Conservation (phyloP, 75 land plant species). For the Picea glauca region DNA sequence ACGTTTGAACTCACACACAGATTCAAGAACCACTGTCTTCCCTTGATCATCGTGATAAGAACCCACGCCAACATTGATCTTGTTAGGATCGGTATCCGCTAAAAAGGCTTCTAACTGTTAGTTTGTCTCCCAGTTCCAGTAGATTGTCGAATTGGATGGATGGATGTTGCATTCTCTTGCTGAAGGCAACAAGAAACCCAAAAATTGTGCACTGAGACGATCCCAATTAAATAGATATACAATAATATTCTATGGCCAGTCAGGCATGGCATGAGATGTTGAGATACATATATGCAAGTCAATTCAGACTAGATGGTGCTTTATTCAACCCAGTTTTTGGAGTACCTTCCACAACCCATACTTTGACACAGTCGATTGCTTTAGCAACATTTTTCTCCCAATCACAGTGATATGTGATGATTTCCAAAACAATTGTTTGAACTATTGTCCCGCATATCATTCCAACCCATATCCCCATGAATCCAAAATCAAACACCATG, state of each 20-base stretch:
- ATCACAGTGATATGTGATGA: slow-evolving; percentile 23
- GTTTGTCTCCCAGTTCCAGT: not conserved
- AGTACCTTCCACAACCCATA: not conserved
- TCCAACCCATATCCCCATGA: slow-evolving; percentile 30
- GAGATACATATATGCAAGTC: too few relatives aligned
- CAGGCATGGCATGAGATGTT: too few relatives aligned
- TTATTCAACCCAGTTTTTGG: not conserved
- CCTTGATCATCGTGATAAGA: too few relatives aligned
- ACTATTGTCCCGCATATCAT: slow-evolving; percentile 30
- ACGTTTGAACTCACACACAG: too few relatives aligned
- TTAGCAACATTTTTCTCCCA: slow-evolving; percentile 39
- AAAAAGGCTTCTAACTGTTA: not conserved
- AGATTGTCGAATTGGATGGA: too few relatives aligned
- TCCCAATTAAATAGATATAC: not conserved
- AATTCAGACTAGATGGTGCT: too few relatives aligned
- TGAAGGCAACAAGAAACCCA: not conserved
- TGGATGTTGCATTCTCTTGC: too few relatives aligned
- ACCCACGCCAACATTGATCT: too few relatives aligned
- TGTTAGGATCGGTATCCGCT: too few relatives aligned
- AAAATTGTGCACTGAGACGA: not conserved
- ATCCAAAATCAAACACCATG: not conserved
- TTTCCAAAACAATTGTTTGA: slow-evolving; percentile 22
- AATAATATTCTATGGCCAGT: not conserved
- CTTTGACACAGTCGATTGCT: not conserved
- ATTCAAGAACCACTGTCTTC: too few relatives aligned